Percentiles rank a stretch among this genome's conserved stretches.
phyloP scores from a whole-genome alignment of 1,139 yeast species.

The Nakaseomyces glabratus region DNA sequence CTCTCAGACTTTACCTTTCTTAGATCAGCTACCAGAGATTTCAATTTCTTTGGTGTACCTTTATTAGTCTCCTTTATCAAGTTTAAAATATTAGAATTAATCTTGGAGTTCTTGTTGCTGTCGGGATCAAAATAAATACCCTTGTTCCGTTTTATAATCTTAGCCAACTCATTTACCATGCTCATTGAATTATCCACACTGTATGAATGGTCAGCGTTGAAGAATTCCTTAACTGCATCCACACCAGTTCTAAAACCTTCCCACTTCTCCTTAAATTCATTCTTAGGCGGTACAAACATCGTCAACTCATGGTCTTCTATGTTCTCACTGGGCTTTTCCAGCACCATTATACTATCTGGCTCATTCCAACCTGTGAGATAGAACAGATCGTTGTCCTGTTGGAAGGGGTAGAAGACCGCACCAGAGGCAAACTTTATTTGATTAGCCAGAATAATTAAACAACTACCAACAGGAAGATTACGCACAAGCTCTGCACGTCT shows the following conservation, averaged over 20 bases:
- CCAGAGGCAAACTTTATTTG: conserved; percentile 74
- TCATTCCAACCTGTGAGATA: conserved; percentile 91
- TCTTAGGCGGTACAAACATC: conserved; percentile 81
- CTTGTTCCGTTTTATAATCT: conserved; percentile 40
- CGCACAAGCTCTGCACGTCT: conserved; percentile 54
- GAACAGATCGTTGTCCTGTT: conserved; percentile 80
- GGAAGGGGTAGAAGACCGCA: conserved; percentile 82
- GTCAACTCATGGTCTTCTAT: conserved; percentile 54
- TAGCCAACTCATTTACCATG: conserved; percentile 37
- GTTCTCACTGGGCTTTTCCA: conserved; percentile 52
- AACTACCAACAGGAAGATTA: conserved; percentile 51
- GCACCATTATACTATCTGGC: conserved; percentile 70
- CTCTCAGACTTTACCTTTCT: conserved; percentile 66
- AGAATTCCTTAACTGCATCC: conserved; percentile 69
- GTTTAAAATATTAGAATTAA: not conserved
- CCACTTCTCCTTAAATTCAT: conserved; percentile 76
- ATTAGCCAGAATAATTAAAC: conserved; percentile 70
- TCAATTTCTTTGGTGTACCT: conserved; percentile 32
- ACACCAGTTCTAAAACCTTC: conserved; percentile 89
- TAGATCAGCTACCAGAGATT: conserved; percentile 44
- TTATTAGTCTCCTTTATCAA: conserved; percentile 12
- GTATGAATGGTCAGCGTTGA: conserved; percentile 76
- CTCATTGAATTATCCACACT: conserved; percentile 34
- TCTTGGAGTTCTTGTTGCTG: conserved; percentile 12
- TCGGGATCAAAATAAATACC: conserved; percentile 43